Percentiles rank a stretch among this genome's conserved stretches.
Evolutionary conservation across 495 filamentous ascomycete genomes (phyloP).

Genomic region (Umbilicaria muhlenbergii): DNA sequence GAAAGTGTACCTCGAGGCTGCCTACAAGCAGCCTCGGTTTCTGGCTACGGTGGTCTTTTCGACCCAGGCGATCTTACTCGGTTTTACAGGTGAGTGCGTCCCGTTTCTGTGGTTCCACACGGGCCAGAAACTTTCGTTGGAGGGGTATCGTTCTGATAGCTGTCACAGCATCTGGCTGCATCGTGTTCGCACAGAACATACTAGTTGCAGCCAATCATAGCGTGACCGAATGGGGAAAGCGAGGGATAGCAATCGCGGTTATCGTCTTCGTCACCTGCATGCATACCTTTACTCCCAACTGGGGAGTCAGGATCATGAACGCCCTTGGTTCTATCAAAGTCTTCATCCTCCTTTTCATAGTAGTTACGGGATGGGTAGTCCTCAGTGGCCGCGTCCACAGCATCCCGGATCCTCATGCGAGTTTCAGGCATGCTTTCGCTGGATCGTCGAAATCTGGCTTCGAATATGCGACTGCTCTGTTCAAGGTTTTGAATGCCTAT

Average conservation of each 20-base stretch:
- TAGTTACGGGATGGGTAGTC: constrained; percentile 41
- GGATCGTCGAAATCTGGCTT: constrained; percentile 31
- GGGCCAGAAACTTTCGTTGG: no score
- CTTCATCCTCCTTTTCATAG: constrained; percentile 47
- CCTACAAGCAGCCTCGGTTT: constrained; percentile 52
- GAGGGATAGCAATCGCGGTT: constrained; percentile 50
- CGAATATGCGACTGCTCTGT: constrained; percentile 44
- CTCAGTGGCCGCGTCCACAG: constrained; percentile 9
- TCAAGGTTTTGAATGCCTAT: constrained; percentile 60
- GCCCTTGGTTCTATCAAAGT: constrained; percentile 53
- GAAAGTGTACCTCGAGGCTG: constrained; percentile 68
- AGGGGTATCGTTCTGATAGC: no score
- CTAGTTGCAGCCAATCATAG: constrained; percentile 44
- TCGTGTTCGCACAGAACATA: constrained; percentile 60
- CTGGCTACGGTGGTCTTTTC: constrained; percentile 54
- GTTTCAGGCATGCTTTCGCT: constrained; percentile 16
- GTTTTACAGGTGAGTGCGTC: constrained; percentile 32
- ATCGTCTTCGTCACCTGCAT: constrained; percentile 47
- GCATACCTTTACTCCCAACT: constrained; percentile 45
- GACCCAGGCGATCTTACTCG: constrained; percentile 50
- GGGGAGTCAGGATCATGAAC: constrained; percentile 53
- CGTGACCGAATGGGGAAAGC: constrained; percentile 50
- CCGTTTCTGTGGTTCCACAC: no score
- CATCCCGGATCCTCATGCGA: constrained; percentile 6
- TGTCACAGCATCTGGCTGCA: constrained; percentile 37